Evolutionary conservation across 805 yeast species (phyloP), one percentile per base, ranked within the genome.

Genomic region (Cyberlindnera mrakii): DNA sequence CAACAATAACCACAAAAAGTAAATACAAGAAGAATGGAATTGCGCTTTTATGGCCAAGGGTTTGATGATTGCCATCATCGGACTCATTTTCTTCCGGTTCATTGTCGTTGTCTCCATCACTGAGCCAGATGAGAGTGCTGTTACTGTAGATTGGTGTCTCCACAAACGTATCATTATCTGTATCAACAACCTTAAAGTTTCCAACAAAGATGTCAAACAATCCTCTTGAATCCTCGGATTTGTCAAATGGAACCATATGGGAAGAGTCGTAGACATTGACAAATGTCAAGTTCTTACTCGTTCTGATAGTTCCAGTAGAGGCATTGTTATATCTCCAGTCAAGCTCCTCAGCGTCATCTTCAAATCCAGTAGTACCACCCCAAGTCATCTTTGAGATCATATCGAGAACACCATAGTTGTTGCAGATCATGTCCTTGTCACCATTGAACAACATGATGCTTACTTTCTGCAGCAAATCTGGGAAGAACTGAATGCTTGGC

Each of bases 211-310:
- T 59, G 42, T 87, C 89, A 33, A 89, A 65, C 47, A 90, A 63
- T 15, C 88, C 87, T 50, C 89, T 71, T 7, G 90, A 75, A 23
- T 75, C 71, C 37, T 72, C 77, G 2, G 93, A 85, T 41, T 77
- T 65, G 59, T 90, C 97, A 51, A 76, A 82, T 1, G 98, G 96
- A 20, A 89, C 93, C 98, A 93, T 91, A 59, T 93, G 98, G 4
- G 96, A 83, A 0, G 96, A 78, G 52, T 86, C 77, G 59, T 65
- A 76, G 2, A 91, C 77, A 44, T 78, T 77, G 29, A 85, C 78
- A 59, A 83, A 84, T 0, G 96, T 83, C 55, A 91, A 67, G 56
- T 87, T 86, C 49, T 86, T 71, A 38, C 80, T 90, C 53, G 47
- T 78, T 74, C 60, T 63, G 35, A 72, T 60, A 17, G 53, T 46